Base-by-base conservation (phyloP, 1,284 basidiomycete genomes). In the Ceratobasidium sp. region DNA sequence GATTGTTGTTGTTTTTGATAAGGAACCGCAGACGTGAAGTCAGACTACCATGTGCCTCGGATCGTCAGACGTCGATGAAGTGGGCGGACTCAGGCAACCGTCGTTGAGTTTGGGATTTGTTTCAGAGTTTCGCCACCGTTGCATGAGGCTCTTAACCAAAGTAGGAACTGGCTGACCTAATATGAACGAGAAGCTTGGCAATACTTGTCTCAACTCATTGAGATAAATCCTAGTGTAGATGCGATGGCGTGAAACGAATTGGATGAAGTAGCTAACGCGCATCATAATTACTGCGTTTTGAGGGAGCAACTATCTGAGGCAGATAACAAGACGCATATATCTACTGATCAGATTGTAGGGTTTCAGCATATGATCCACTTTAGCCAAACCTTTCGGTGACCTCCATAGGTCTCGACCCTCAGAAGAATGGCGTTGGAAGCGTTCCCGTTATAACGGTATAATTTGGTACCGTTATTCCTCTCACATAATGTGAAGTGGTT, bases 61-160 rank as follows among this genome's bases (percentile, higher is more conserved):
- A 23, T 56, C 6, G 20, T 56, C n/a, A n/a, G 26, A 5, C 13
- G 9, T 23, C 20, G 54, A n/a, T 56, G 54, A 26, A 23, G n/a
- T 10, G 5, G 6, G 38, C 13, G 9, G 38, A 44, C 9, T 42
- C 38, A 40, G 44, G 17, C 61, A 64, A 42, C 61, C 23, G 61
- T 64, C 44, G 61, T n/a, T 40, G 44, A 44, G 61, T 64, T 64
- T 64, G 61, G 20, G 40, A 17, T 20, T 64, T 64, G 61, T 64
- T 64, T 64, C 61, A 64, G 61, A 17, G 10, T 12, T 17, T n/a
- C 20, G n/a, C n/a, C n/a, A n/a, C n/a, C n/a, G n/a, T n/a, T n/a
- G n/a, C n/a, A n/a, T n/a, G n/a, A n/a, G n/a, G n/a, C n/a, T n/a
- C n/a, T n/a, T n/a, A n/a, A n/a, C n/a, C n/a, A n/a, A n/a, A n/a